These are phyloP conservation scores for Actinidia arguta DNA, from an alignment of 179 eudicot species.

Conservation along the genomic window DNA sequence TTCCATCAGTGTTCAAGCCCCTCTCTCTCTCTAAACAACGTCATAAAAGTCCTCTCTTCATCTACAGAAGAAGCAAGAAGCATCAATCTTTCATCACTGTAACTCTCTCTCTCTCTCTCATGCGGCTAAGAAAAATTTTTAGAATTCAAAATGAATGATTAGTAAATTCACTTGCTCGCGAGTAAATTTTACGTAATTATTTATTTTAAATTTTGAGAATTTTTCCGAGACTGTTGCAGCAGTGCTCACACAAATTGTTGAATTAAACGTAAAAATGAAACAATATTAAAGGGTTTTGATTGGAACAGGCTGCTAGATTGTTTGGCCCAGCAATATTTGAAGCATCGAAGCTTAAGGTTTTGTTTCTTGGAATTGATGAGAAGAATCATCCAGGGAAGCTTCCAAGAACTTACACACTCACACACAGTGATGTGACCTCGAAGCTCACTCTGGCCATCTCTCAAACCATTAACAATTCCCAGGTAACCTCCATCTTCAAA, in stretches of 20 bases:
- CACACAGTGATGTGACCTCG: slow-evolving; percentile 90
- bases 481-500: slow-evolving; percentile 45
- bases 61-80: slow-evolving; percentile 39
- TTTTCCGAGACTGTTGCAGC: too few species aligned
- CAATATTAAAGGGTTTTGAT: slow-evolving; percentile 9
- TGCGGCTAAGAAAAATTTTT: too few species aligned
- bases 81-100: slow-evolving; percentile 48
- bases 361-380: slow-evolving; percentile 82
- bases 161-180: too few species aligned
- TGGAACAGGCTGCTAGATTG: slow-evolving; percentile 71
- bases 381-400: slow-evolving; percentile 87
- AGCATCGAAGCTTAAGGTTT: slow-evolving; percentile 88
- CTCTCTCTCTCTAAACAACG: slow-evolving; percentile 22
- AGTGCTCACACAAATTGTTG: too few species aligned
- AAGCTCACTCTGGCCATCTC: slow-evolving; percentile 93
- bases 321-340: slow-evolving; percentile 98
- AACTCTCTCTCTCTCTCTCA: slow-evolving; percentile 20
- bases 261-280: too few species aligned
- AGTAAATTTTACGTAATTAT: too few species aligned
- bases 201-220: too few species aligned
- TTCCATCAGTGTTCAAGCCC: slow-evolving; percentile 56
- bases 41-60: slow-evolving; percentile 20
- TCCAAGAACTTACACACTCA: slow-evolving; percentile 92
- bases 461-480: slow-evolving; percentile 88
- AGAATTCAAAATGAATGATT: too few species aligned